Evolutionary conservation across 257 asterid species (phyloP).

Genomic region (Solanum sejunctum): DNA sequence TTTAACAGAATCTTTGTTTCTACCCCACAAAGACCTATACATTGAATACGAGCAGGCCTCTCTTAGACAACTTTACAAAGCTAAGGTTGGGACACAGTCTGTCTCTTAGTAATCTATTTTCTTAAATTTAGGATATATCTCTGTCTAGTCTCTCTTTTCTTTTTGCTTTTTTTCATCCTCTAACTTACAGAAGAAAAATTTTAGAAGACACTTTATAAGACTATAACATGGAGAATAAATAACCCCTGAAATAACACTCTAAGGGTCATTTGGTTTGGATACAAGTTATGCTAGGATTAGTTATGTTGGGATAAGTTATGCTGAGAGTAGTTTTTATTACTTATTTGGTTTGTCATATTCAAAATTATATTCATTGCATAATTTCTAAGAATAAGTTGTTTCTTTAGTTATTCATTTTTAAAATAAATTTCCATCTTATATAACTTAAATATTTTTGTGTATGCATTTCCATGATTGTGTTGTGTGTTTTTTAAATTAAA

Average conservation of each 20-base stretch:
- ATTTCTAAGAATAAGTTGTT: too few relatives aligned
- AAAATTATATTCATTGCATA: too few relatives aligned
- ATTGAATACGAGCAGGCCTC: constrained; percentile 94
- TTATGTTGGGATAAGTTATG: too few relatives aligned
- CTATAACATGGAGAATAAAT: not conserved
- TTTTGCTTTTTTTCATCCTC: not conserved
- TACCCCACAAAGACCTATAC: constrained; percentile 78
- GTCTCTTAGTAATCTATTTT: not conserved
- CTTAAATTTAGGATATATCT: not conserved
- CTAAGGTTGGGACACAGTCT: constrained; percentile 42
- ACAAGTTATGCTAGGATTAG: too few relatives aligned
- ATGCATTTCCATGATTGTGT: too few relatives aligned
- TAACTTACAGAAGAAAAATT: not conserved
- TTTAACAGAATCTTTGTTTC: constrained; percentile 86
- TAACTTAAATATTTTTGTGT: too few relatives aligned
- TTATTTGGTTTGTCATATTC: too few relatives aligned
- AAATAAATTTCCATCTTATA: too few relatives aligned
- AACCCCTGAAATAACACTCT: not conserved
- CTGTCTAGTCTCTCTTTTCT: not conserved
- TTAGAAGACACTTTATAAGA: not conserved
- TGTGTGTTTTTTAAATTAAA: too few relatives aligned
- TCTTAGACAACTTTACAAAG: constrained; percentile 77
- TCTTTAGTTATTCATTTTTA: too few relatives aligned
- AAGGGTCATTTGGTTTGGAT: too few relatives aligned
- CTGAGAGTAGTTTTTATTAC: too few relatives aligned